Evolutionary conservation across 108 stramenopile genomes (phyloP).

Genomic region (Skeletonema marinoi): DNA sequence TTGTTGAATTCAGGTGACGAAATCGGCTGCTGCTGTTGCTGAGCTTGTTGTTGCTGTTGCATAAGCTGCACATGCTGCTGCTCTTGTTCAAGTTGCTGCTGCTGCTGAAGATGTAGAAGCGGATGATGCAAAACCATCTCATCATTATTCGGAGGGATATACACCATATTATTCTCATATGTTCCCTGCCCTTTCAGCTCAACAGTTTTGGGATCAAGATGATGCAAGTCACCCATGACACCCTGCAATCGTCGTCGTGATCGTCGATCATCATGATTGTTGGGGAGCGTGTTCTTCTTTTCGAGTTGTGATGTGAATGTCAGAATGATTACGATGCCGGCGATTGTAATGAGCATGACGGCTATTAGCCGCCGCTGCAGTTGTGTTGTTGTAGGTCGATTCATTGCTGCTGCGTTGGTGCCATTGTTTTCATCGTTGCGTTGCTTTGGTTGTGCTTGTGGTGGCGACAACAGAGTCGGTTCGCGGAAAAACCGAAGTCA

Average conservation of each 20-base stretch:
- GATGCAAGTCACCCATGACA: neutral
- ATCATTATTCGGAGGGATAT: neutral
- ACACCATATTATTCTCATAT: neutral
- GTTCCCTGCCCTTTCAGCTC: neutral
- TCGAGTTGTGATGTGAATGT: neutral
- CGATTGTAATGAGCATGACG: neutral
- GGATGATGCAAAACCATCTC: neutral
- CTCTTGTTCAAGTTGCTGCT: neutral
- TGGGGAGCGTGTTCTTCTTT: neutral
- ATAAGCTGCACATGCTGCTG: neutral
- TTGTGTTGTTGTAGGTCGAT: neutral
- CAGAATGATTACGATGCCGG: neutral
- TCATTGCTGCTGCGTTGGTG: neutral
- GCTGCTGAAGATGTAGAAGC: neutral
- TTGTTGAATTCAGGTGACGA: neutral
- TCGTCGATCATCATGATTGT: neutral
- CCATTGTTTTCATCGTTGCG: too few species aligned
- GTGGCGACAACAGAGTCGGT: too few species aligned
- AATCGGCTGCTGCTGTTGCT: neutral
- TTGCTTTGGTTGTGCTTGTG: too few species aligned
- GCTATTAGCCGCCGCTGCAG: neutral
- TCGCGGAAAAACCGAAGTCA: neutral
- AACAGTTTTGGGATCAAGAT: constrained; percentile 11
- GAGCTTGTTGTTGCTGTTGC: neutral
- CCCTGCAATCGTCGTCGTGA: neutral